Evolutionary conservation across 257 asterid genomes (phyloP).

Genomic region (Lycium barbarum): DNA sequence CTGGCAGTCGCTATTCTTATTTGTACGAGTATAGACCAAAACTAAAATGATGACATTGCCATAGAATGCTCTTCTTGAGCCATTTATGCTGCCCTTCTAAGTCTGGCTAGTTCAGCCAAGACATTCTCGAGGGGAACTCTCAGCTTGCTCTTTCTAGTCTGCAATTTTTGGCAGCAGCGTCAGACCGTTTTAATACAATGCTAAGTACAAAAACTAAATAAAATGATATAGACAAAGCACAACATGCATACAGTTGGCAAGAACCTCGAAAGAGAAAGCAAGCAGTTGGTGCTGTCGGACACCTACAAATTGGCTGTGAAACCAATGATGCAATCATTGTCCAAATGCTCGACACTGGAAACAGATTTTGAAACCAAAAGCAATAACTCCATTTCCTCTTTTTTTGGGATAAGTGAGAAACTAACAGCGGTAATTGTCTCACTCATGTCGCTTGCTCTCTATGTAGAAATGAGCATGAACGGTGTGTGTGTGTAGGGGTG

Average conservation of each 20-base stretch:
- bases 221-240: not conserved
- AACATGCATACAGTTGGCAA: not conserved
- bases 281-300: not conserved
- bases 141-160: conserved; percentile 64
- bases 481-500: not conserved
- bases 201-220: not conserved
- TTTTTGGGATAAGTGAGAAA: not conserved
- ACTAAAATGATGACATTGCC: conserved; percentile 12
- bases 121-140: conserved; percentile 64
- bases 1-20: not conserved
- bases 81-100: conserved; percentile 38
- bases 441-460: not conserved
- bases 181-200: not conserved
- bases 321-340: not conserved
- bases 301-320: not conserved
- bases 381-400: not conserved
- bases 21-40: not conserved
- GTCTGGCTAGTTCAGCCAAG: conserved; percentile 65
- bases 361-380: conserved; percentile 15
- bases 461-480: not conserved
- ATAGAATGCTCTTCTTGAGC: not conserved
- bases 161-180: not conserved
- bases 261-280: not conserved
- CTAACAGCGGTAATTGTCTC: not conserved
- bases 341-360: not conserved